Percentiles rank a stretch among this genome's conserved stretches.
phyloP scores from a whole-genome alignment of 2,329 filamentous ascomycete species.

The Pseudocercospora macadamiae region DNA sequence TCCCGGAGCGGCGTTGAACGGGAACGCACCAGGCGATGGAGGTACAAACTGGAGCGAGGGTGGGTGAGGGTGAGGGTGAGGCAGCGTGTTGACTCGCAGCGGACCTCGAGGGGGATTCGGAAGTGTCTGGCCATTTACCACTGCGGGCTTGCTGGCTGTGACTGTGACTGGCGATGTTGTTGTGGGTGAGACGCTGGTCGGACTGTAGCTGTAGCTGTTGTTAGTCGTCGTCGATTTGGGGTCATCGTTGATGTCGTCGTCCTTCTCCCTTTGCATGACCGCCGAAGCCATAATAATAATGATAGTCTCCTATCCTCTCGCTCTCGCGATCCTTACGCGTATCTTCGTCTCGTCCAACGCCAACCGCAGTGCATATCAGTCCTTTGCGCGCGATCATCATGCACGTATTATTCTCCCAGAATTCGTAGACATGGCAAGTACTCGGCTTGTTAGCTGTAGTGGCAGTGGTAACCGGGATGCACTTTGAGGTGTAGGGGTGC shows the following conservation, averaged over 20 bases:
- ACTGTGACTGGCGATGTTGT: neutral
- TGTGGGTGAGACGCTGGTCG: neutral
- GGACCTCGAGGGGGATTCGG: conserved; percentile 15
- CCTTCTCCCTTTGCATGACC: neutral
- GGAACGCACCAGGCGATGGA: conserved; percentile 25
- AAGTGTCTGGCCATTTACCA: conserved; percentile 15
- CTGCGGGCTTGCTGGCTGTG: neutral
- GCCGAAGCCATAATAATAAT: conserved; percentile 4
- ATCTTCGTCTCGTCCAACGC: neutral
- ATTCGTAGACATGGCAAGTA: neutral
- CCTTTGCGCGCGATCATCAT: neutral
- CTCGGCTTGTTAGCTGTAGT: too few relatives aligned
- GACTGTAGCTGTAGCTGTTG: neutral
- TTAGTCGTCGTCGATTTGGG: too few relatives aligned
- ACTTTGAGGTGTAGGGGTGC: neutral
- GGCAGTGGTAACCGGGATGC: neutral
- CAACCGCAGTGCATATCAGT: too few relatives aligned
- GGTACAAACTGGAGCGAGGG: conserved; percentile 21
- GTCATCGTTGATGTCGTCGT: too few relatives aligned
- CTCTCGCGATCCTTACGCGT: too few relatives aligned
- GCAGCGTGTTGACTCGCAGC: conserved; percentile 5
- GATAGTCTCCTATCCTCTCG: too few relatives aligned
- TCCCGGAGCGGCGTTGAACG: conserved; percentile 26
- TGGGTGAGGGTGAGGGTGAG: neutral
- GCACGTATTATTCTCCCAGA: neutral